A percentile compares a stretch with the other conserved stretches of the same genome.
These are phyloP conservation scores for Fusarium sp. DNA, from an alignment of 2,329 filamentous ascomycete genomes.

Conservation along the genomic window DNA sequence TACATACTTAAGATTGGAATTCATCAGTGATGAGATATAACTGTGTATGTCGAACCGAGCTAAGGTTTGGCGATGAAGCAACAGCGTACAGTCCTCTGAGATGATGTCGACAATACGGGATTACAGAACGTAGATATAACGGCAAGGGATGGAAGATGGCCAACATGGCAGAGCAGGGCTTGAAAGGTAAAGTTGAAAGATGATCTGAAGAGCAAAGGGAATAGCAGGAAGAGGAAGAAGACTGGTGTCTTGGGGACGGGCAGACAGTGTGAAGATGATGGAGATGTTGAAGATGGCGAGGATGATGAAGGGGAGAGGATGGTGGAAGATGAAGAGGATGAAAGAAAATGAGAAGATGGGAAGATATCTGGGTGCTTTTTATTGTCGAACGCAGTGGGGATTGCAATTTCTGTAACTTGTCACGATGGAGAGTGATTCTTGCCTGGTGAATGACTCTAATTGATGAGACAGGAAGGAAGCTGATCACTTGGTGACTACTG, in stretches of 20 bases:
- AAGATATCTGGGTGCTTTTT: background rate
- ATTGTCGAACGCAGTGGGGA: background rate
- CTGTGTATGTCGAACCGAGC: background rate
- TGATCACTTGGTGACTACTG: background rate
- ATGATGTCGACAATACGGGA: background rate
- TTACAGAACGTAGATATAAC: background rate
- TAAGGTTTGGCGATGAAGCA: slow-evolving; percentile 1
- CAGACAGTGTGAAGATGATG: background rate
- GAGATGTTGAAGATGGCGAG: background rate
- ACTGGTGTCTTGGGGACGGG: background rate
- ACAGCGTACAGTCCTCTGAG: slow-evolving; percentile 3
- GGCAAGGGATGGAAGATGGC: background rate
- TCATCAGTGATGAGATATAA: slow-evolving; percentile 5
- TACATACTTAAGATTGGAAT: background rate
- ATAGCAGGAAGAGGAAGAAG: background rate
- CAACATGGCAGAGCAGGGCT: background rate
- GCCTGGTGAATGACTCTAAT: background rate
- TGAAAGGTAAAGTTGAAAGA: background rate
- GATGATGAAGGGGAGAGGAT: background rate
- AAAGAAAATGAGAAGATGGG: background rate
- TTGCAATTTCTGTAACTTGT: background rate
- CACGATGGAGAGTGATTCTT: background rate
- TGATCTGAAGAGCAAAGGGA: background rate
- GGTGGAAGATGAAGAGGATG: background rate
- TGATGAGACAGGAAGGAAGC: background rate